phyloP scores from a whole-genome alignment of 208 protist genomes.

The Acanthamoeba royreba region DNA sequence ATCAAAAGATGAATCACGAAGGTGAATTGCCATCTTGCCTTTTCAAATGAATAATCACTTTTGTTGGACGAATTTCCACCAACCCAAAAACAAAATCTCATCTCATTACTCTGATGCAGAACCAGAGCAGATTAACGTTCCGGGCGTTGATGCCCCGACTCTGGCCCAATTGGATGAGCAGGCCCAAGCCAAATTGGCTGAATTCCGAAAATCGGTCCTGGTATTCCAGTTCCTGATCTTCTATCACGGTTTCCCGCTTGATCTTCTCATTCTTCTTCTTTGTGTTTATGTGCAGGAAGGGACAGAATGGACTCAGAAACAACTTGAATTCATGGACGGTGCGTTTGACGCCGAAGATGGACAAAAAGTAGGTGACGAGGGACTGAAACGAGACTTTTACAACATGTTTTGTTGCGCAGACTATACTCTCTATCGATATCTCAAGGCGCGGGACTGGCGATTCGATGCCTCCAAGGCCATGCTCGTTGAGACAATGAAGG shows the following conservation, averaged over 20 bases:
- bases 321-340: background rate
- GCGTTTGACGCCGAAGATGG: background rate
- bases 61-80: background rate
- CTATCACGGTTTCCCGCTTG: background rate
- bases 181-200: background rate
- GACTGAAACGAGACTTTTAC: too few species aligned
- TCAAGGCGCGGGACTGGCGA: conserved; percentile 14
- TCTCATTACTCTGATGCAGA: background rate
- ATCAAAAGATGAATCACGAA: too few species aligned
- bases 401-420: background rate
- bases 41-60: too few species aligned
- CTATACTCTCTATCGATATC: conserved; percentile 22
- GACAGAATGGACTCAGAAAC: background rate
- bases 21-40: too few species aligned
- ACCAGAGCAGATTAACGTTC: background rate
- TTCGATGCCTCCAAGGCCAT: background rate
- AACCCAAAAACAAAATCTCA: background rate
- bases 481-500: background rate
- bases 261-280: background rate
- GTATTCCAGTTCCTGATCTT: background rate
- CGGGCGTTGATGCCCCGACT: background rate
- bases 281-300: background rate
- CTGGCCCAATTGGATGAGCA: background rate
- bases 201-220: background rate
- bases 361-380: background rate